Evolutionary conservation across 2,329 filamentous ascomycete species (phyloP).

Genomic region (Cordyceps cateniannulata): DNA sequence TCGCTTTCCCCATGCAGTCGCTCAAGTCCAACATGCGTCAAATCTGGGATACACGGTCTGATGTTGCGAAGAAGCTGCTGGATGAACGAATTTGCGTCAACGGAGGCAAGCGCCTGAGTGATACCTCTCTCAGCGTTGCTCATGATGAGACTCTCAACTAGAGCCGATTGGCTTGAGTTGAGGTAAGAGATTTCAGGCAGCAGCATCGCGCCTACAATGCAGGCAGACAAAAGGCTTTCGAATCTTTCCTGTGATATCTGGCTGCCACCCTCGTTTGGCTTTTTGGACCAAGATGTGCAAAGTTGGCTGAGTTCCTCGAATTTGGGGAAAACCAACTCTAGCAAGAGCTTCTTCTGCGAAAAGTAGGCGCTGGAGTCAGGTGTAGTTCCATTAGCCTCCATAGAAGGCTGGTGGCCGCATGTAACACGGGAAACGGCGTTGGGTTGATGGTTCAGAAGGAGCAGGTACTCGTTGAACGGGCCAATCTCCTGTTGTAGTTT

Average conservation of each 20-base stretch:
- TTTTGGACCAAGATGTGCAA: constrained; percentile 41
- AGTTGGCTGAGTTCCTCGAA: constrained; percentile 42
- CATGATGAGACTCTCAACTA: constrained; percentile 39
- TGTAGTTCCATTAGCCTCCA: constrained; percentile 15
- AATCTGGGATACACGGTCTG: constrained; percentile 39
- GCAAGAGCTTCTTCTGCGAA: constrained; percentile 42
- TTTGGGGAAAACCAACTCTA: constrained; percentile 49
- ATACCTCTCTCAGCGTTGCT: constrained; percentile 36
- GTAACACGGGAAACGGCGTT: background rate
- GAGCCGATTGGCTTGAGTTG: constrained; percentile 41
- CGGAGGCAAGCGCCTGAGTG: constrained; percentile 32
- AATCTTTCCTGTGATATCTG: constrained; percentile 48
- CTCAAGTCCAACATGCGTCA: constrained; percentile 32
- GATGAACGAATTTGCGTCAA: constrained; percentile 40
- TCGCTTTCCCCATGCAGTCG: constrained; percentile 31
- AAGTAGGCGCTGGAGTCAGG: constrained; percentile 29
- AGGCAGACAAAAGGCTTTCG: constrained; percentile 44
- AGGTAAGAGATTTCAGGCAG: constrained; percentile 41
- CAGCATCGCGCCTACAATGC: constrained; percentile 38
- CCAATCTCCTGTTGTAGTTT: constrained; percentile 36
- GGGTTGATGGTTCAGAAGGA: constrained; percentile 38
- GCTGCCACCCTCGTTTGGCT: constrained; percentile 36
- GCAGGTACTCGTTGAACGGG: constrained; percentile 45
- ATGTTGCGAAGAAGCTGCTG: constrained; percentile 40
- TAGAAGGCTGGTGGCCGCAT: constrained; percentile 7